Conservation (phyloP, 768 basidiomycete genomes). For the Naematelia aurantialba region DNA sequence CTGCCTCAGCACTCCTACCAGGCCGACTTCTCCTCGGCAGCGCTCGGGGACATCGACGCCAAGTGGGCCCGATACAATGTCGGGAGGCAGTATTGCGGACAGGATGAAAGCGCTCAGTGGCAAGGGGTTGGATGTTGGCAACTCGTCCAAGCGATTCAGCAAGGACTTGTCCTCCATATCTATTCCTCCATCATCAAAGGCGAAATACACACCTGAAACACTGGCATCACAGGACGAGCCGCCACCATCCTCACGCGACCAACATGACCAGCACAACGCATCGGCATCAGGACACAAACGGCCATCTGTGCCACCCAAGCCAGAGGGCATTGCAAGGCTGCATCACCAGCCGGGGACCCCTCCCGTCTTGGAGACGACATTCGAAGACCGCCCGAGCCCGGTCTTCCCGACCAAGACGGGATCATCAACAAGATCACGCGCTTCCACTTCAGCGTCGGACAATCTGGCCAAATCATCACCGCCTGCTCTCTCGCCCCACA, state of each 20-base stretch:
- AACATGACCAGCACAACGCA: slow-evolving; percentile 65
- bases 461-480: slow-evolving; percentile 3
- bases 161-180: slow-evolving; percentile 54
- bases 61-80: slow-evolving; percentile 53
- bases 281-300: slow-evolving; percentile 42
- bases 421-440: slow-evolving; percentile 21
- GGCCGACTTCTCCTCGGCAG: not conserved
- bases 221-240: not conserved
- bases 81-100: slow-evolving; percentile 74
- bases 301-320: slow-evolving; percentile 3
- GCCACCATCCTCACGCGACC: slow-evolving; percentile 38
- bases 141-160: slow-evolving; percentile 59
- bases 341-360: not conserved
- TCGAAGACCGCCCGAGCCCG: not conserved
- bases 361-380: not conserved
- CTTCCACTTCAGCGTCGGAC: slow-evolving; percentile 12
- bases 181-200: slow-evolving; percentile 18
- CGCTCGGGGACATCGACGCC: slow-evolving; percentile 1
- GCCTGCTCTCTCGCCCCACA: not conserved
- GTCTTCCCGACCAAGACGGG: slow-evolving; percentile 17
- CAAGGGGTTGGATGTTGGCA: slow-evolving; percentile 63
- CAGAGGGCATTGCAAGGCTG: not conserved
- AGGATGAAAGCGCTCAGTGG: slow-evolving; percentile 70
- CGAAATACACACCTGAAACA: not conserved
- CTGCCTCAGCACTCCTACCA: not conserved